Conservation (phyloP, 1,139 yeast species). For the Hansenula sp. region DNA sequence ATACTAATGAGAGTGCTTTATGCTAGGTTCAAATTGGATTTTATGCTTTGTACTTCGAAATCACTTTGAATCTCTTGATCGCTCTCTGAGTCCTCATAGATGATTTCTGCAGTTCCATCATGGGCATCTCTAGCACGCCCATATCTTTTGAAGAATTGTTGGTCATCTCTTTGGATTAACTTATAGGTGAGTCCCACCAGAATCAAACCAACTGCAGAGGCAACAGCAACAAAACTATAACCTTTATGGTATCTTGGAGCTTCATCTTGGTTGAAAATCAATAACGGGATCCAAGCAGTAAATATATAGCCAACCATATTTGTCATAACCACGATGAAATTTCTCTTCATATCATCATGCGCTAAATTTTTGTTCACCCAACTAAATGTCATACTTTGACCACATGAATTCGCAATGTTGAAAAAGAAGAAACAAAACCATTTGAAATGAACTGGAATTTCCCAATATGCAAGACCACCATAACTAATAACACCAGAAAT, state of each 20-base stretch:
- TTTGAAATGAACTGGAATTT: slow-evolving; percentile 36
- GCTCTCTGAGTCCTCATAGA: too few species aligned
- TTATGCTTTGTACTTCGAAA: too few species aligned
- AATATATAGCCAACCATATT: slow-evolving; percentile 31
- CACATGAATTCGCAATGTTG: slow-evolving; percentile 44
- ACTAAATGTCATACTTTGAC: slow-evolving; percentile 41
- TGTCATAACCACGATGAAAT: slow-evolving; percentile 45
- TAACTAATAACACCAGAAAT: slow-evolving; percentile 37
- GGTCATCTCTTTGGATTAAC: background rate
- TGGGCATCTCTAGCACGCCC: background rate
- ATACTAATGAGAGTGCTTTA: too few species aligned
- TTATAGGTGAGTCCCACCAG: background rate
- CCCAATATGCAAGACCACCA: slow-evolving; percentile 40
- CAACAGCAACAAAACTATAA: background rate
- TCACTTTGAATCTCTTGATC: too few species aligned
- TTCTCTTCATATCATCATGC: slow-evolving; percentile 47
- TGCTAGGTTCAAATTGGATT: too few species aligned
- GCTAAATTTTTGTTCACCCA: slow-evolving; percentile 47
- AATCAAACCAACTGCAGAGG: background rate
- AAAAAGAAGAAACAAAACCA: slow-evolving; percentile 46
- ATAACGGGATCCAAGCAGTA: background rate
- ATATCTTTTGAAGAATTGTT: background rate
- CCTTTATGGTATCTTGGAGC: slow-evolving; percentile 1
- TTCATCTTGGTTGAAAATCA: background rate
- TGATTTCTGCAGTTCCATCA: too few species aligned